Evolutionary conservation across 805 yeast genomes (phyloP).

Genomic region (Candida maesae): DNA sequence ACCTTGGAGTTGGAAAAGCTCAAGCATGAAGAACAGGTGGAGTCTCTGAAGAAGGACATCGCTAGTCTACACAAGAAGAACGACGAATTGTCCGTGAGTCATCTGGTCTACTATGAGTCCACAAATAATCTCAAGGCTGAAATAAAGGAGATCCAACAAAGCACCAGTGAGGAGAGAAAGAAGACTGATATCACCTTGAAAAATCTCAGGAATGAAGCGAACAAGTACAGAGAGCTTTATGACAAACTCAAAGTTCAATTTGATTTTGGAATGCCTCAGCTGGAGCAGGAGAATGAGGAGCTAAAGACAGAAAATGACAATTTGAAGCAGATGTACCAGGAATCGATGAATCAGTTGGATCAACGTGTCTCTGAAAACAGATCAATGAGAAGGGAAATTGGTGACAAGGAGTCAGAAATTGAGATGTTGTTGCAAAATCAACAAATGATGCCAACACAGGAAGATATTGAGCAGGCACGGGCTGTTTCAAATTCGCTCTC

Average conservation of each 20-base stretch:
- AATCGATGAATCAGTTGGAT: slow-evolving; percentile 5
- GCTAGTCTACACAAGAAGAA: slow-evolving; percentile 15
- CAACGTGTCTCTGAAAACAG: slow-evolving; percentile 5
- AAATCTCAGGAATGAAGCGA: slow-evolving; percentile 19
- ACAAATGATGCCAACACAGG: slow-evolving; percentile 33
- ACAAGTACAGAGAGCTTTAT: slow-evolving; percentile 10
- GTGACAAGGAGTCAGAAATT: slow-evolving; percentile 7
- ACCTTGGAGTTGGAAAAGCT: slow-evolving; percentile 36
- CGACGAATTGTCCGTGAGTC: slow-evolving; percentile 26
- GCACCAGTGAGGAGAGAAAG: slow-evolving; percentile 23
- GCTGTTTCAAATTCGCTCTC: slow-evolving; percentile 28
- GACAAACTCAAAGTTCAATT: slow-evolving; percentile 6
- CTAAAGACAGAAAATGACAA: slow-evolving; percentile 7
- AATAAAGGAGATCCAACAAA: slow-evolving; percentile 25
- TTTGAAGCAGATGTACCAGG: slow-evolving; percentile 7
- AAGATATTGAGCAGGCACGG: slow-evolving; percentile 14
- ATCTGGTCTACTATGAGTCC: slow-evolving; percentile 35
- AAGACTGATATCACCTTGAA: slow-evolving; percentile 18
- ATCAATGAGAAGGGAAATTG: neutral
- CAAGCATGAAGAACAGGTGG: slow-evolving; percentile 28
- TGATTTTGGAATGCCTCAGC: neutral
- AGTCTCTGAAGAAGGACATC: slow-evolving; percentile 29
- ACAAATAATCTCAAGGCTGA: slow-evolving; percentile 29
- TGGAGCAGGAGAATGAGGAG: neutral
- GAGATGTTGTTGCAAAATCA: slow-evolving; percentile 1